A percentile compares a stretch with the other conserved stretches of the same genome.
Conservation (phyloP, 805 yeast species). For the Schizosaccharomyces lindneri region DNA sequence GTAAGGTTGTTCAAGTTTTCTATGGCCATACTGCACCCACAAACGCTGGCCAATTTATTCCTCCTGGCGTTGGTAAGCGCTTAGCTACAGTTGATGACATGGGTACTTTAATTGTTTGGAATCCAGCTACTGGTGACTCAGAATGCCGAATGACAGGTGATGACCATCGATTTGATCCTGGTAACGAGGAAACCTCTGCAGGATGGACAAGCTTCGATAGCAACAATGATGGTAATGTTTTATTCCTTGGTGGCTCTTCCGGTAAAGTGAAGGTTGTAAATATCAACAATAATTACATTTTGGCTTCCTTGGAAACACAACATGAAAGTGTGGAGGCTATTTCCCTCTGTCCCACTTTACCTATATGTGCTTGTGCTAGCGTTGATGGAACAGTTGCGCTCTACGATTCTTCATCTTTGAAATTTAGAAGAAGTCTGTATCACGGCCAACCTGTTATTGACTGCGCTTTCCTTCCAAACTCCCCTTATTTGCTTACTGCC, state of each 20-base stretch:
- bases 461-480: constrained; percentile 28
- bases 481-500: constrained; percentile 40
- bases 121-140: constrained; percentile 51
- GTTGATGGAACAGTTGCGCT: constrained; percentile 71
- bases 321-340: constrained; percentile 36
- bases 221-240: constrained; percentile 68
- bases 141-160: constrained; percentile 34
- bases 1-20: constrained; percentile 24
- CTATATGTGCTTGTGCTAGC: constrained; percentile 61
- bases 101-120: constrained; percentile 71
- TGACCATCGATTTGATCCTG: constrained; percentile 61
- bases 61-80: constrained; percentile 27
- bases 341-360: constrained; percentile 43
- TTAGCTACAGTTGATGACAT: constrained; percentile 48
- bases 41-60: constrained; percentile 54
- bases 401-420: constrained; percentile 70
- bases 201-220: constrained; percentile 36
- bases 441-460: constrained; percentile 70
- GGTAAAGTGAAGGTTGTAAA: constrained; percentile 36
- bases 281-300: constrained; percentile 33
- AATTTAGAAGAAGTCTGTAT: constrained; percentile 44
- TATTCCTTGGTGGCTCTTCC: constrained; percentile 35
- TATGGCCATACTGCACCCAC: constrained; percentile 53
- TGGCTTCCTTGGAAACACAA: constrained; percentile 15
- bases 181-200: constrained; percentile 26